Evolutionary conservation across 1,284 basidiomycete species (phyloP), one percentile per base, ranked within the genome.

Genomic region (Rhodotorula mucilaginosa): DNA sequence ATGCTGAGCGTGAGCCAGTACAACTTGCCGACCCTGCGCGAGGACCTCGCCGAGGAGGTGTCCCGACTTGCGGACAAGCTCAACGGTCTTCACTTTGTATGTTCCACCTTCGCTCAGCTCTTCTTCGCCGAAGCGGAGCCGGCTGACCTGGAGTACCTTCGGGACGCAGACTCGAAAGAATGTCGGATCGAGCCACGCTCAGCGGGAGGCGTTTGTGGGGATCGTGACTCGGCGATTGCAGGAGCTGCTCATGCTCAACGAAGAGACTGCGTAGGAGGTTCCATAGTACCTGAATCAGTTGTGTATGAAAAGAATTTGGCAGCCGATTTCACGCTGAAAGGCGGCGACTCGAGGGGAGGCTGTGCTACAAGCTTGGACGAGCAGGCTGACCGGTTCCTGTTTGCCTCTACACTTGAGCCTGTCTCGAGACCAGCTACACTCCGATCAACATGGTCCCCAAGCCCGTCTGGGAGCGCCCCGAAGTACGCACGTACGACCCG

Each of bases 171-270:
- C 67, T 6, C 68, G 57, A 34, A 64, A 68, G 65, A 75, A 49
- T 26, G 72, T 62, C 8, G 74, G 74, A 6, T 56, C 69, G 48
- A 61, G 23, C 12, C 70, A 67, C 58, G 56, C 68, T 26, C 59
- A 69, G 15, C 59, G 71, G 29, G 70, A 71, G 48, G 59, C 65
- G 26, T 75, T 58, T 54, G 47, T 75, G n/a, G 74, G 67, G 18
- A 63, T 70, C 21, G 59, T 73, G 6, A 65, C 70, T 19, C 46
- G 74, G 34, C 54, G 69, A 49, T 44, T 74, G 57, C 68, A 67
- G 62, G 70, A 69, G 18, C 46, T 69, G 58, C 48, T 74, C 26
- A 12, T 58, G 44, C 61, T 69, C 10, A 57, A 57, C 21, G 58
- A 21, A 3, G 49, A 63, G 21, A 60, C 44, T n/a, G 7, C 63